Evolutionary conservation across 345 rosid genomes (phyloP), one percentile per base, ranked within the genome.

Genomic region (Lepidium aucheri): DNA sequence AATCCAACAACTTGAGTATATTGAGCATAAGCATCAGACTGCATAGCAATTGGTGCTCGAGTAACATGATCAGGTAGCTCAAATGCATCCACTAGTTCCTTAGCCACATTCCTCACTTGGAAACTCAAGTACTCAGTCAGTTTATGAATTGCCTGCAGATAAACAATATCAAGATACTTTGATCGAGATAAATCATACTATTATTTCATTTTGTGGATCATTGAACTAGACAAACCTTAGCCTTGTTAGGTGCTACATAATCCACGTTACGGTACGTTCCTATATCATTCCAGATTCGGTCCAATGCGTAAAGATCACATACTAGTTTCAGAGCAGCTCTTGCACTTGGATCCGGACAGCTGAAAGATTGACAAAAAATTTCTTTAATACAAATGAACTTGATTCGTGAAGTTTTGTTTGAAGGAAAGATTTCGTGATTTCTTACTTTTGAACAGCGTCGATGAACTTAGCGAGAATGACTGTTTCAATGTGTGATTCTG

Each of bases 181-280:
- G 12, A 14, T 20, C 14, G 22, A 20, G 22, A 20, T 20, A 20
- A 20, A 20, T 20, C 22, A 20, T 20, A 20, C 32, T 34, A 66
- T 6, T 8, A 34, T 1, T 40, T 4, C 18, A 17, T 34, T 39
- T 15, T 14, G 16, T 30, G 43, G 24, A 32, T 52, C 5, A 50
- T 41, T 18, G 15, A 70, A 53, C 3, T 35, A 26, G 22, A 22
- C 40, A 45, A 55, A 95, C 99, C 97, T 95, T 95, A 4, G 99
- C 97, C 83, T 95, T 95, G 86, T 95, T 91, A 43, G 97, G 99
- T 6, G 99, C 97, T 10, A 95, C 91, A 72, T 87, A 92, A 65
- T 92, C 98, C 18, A 92, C 97, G 41, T 82, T 90, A 45, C 85
- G 91, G 80, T 89, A 89, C 0, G 98, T 92, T 77, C 98, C 98